Percentiles rank a stretch among this genome's conserved stretches.
Evolutionary conservation across 768 basidiomycete genomes (phyloP).

Genomic region (Kwoniella mangroviensis): DNA sequence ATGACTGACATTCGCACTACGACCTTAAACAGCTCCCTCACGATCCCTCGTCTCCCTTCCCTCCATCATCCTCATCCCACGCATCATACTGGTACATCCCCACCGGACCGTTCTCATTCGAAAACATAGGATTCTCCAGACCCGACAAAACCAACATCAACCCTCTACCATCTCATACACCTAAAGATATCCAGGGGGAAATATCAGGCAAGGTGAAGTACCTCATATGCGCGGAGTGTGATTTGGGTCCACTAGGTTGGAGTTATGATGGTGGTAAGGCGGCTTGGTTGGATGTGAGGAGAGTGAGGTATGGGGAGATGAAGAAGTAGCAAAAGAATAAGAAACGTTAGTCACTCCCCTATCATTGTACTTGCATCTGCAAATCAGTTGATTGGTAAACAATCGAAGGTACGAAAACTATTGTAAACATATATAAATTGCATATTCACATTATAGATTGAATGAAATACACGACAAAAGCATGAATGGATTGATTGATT

Average conservation of each 20-base stretch:
- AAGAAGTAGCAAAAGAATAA: background rate
- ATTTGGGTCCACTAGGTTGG: conserved; percentile 58
- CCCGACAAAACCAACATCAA: conserved; percentile 20
- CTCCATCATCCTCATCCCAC: background rate
- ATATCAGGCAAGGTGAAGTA: conserved; percentile 48
- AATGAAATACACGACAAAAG: background rate
- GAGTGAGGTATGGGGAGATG: conserved; percentile 47
- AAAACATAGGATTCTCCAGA: conserved; percentile 58
- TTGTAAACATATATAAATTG: conserved; percentile 8
- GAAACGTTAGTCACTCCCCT: background rate
- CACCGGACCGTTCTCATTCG: conserved; percentile 54
- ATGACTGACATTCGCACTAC: background rate
- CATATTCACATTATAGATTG: background rate
- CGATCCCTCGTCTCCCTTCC: conserved; percentile 46
- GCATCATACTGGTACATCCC: conserved; percentile 47
- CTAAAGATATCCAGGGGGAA: conserved; percentile 3
- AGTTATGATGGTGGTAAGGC: conserved; percentile 55
- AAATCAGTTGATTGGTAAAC: background rate
- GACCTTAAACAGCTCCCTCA: conserved; percentile 36
- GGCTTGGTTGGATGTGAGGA: conserved; percentile 53
- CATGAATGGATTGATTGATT: too few species aligned
- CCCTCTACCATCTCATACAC: conserved; percentile 6
- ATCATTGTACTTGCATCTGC: background rate
- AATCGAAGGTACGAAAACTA: background rate
- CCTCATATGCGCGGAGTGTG: conserved; percentile 59